Evolutionary conservation across 2,329 filamentous ascomycete genomes (phyloP), one percentile per base, ranked within the genome.

Genomic region (Ceratocystiopsis sp.): DNA sequence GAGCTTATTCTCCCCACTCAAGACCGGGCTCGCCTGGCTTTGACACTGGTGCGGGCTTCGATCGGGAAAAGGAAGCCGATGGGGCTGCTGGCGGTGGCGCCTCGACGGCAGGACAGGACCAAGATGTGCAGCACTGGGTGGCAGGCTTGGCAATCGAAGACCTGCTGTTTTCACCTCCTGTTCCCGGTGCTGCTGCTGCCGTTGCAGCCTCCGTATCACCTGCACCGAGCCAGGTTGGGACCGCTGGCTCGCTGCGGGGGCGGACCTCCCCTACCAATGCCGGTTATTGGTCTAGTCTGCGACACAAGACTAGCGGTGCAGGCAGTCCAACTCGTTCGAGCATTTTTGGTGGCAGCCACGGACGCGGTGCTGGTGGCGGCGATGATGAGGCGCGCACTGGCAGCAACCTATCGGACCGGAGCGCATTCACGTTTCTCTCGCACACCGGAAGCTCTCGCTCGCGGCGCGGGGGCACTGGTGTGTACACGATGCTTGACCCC

Each of bases 61-160:
- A 29, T 7, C 25, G 25, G 10, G 25, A 29, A 29, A 29, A 29
- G 25, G 25, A 29, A 11, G 2, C 6, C 10, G 25, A 29, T 21
- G 19, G 19, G 7, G 7, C 19, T 21, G 19, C 7, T 21, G 19
- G 19, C 19, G 38, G 21, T n/a, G 35, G 15, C 18, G 35, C 16
- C 1, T 29, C 11, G 15, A 3, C 19, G 10, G 4, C 52, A 55
- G 51, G 33, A 46, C 49, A 61, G 40, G 67, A 75, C 49, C 66
- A 66, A 0, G 72, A 75, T 32, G 71, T 75, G 3, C 68, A 69
- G 44, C 67, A 69, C 47, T 76, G 72, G 72, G 69, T 73, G 38
- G 64, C 65, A 0, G 69, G 73, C 34, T 62, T 74, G 2, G 70
- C 75, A 46, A 68, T 65, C 3, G 65, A 68, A 1, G 70, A 74